Evolutionary conservation across 2,329 filamentous ascomycete genomes (phyloP).

Genomic region (Scolecobasidium constrictum): DNA sequence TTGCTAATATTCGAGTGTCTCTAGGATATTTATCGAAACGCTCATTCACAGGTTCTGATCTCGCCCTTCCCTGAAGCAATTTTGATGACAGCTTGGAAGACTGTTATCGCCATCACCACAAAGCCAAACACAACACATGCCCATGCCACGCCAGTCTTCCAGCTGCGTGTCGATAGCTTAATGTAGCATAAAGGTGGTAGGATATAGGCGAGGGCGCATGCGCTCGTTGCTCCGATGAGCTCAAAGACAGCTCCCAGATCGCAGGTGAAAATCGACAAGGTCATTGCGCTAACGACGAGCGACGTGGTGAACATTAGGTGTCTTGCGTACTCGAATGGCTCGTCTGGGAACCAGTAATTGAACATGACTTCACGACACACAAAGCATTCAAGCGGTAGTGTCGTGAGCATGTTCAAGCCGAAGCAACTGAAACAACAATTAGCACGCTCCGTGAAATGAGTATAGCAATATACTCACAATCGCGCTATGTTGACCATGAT

Average conservation of each 20-base stretch:
- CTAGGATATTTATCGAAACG: too few relatives aligned
- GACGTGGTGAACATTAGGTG: conserved; percentile 79
- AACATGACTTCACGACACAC: conserved; percentile 96
- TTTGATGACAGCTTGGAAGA: conserved; percentile 62
- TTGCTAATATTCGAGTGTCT: too few relatives aligned
- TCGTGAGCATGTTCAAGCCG: conserved; percentile 97
- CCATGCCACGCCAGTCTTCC: conserved; percentile 60
- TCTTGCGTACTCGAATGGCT: conserved; percentile 70
- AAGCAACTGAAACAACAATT: conserved; percentile 50
- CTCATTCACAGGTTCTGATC: conserved; percentile 7
- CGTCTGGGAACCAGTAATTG: conserved; percentile 63
- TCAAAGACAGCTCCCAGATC: conserved; percentile 93
- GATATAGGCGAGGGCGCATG: conserved; percentile 89
- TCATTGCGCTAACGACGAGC: conserved; percentile 70
- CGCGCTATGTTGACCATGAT: conserved; percentile 89
- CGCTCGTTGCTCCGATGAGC: conserved; percentile 88
- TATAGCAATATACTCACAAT: conserved; percentile 42
- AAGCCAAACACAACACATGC: conserved; percentile 69
- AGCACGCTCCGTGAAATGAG: neutral
- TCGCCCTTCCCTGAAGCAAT: conserved; percentile 32
- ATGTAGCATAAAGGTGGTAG: conserved; percentile 91
- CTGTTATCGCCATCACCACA: conserved; percentile 68
- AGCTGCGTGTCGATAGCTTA: conserved; percentile 70
- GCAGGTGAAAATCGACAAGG: conserved; percentile 72
- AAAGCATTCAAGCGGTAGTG: conserved; percentile 89